phyloP scores from a whole-genome alignment of 805 yeast genomes.

The Candida fluviatilis region DNA sequence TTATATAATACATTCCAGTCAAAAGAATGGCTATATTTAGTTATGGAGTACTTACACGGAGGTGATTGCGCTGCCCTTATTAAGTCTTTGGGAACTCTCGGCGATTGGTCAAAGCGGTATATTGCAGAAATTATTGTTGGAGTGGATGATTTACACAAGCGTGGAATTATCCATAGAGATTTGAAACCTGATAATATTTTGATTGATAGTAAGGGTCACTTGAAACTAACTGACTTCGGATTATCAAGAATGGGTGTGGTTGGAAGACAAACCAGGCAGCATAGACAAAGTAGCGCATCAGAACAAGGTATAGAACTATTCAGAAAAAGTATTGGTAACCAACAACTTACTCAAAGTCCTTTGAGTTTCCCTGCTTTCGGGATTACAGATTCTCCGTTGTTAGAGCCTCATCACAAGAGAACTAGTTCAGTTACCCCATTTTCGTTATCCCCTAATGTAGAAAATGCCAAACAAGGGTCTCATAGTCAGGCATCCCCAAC shows the following conservation, averaged over 20 bases:
- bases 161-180: conserved; percentile 92
- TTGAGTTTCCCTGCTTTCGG: conserved; percentile 14
- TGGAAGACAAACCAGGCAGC: conserved; percentile 60
- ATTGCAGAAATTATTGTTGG: conserved; percentile 89
- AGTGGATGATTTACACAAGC: conserved; percentile 79
- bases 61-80: conserved; percentile 91
- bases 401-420: conserved; percentile 27
- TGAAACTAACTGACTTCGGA: conserved; percentile 94
- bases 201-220: conserved; percentile 82
- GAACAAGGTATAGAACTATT: conserved; percentile 41
- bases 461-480: conserved; percentile 15
- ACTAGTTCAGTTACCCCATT: conserved; percentile 43
- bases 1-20: conserved; percentile 86
- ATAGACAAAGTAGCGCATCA: conserved; percentile 38
- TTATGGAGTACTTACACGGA: conserved; percentile 94
- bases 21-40: conserved; percentile 78
- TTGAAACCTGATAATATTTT: conserved; percentile 91
- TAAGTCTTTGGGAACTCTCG: conserved; percentile 75
- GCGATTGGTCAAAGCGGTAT: conserved; percentile 83
- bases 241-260: conserved; percentile 84
- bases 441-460: conserved; percentile 38
- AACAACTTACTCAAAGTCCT: conserved; percentile 19
- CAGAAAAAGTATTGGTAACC: conserved; percentile 21
- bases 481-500: conserved; percentile 12
- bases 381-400: conserved; percentile 20